phyloP scores from a whole-genome alignment of 2,329 filamentous ascomycete species.

The Colletotrichum simmondsii region DNA sequence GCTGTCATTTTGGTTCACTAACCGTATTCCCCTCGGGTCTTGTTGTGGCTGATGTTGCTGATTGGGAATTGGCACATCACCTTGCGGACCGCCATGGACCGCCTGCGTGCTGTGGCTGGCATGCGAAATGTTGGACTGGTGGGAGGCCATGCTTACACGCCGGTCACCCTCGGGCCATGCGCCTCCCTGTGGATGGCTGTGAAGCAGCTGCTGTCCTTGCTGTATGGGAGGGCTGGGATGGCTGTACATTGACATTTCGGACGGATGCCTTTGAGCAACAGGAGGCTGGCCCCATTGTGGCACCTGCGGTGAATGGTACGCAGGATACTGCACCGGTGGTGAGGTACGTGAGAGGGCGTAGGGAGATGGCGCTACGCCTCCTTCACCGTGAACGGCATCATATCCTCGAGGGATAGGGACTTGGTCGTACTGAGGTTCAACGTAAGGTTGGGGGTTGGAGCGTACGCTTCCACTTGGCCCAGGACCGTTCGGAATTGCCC shows the following conservation, averaged over 20 bases:
- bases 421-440: conserved; percentile 48
- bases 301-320: conserved; percentile 23
- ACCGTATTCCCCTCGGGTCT: not conserved
- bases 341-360: conserved; percentile 40
- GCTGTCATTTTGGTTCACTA: not conserved
- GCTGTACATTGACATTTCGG: conserved; percentile 11
- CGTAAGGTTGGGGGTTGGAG: conserved; percentile 5
- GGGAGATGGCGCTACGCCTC: conserved; percentile 41
- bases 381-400: conserved; percentile 49
- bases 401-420: conserved; percentile 53
- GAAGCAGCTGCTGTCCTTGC: conserved; percentile 20
- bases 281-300: conserved; percentile 31
- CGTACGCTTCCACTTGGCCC: not conserved
- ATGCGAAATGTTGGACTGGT: conserved; percentile 15
- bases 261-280: conserved; percentile 11
- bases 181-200: not conserved
- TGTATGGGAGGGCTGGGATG: not conserved
- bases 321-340: conserved; percentile 28
- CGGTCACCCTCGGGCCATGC: conserved; percentile 1
- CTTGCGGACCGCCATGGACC: not conserved
- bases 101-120: not conserved
- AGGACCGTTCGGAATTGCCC: not conserved
- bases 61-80: not conserved
- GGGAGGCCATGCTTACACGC: conserved; percentile 22
- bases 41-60: conserved; percentile 1